Base-by-base conservation (phyloP, 495 filamentous ascomycete species). In the Penicillium waksmanii region DNA sequence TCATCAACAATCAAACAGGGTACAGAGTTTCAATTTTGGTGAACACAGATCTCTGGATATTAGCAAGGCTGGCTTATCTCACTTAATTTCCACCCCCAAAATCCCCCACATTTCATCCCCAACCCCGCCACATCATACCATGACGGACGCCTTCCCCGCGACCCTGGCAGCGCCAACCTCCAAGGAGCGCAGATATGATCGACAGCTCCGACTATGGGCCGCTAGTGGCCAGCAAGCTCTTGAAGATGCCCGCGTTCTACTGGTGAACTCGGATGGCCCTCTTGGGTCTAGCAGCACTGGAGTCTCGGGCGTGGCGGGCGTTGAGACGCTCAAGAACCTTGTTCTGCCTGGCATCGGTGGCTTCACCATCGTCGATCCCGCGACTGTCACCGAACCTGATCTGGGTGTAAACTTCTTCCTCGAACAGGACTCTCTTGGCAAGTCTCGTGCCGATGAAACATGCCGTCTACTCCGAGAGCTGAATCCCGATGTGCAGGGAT, bases 381-480 rank as follows among this genome's bases (percentile, higher is more conserved):
- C 85, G 1, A 72, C 78, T 10, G 93, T 99, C 18, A 81, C 78
- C 0, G 91, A 97, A 60, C 79, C 84, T 11, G 96, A 99, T 66
- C 73, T 98, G 43, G 95, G 95, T 3, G 89, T 96, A 56, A 98
- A 98, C 74, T 99, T 99, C 82, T 98, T 99, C 62, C 78, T 98
- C 10, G 91, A 96, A 60, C 85, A 90, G 62, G 77, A 82, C 21
- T 88, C 86, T 55, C 66, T 97, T 47, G 93, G 93, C 17, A 87
- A 85, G 66, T 85, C 87, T n/a, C 85, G 96, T 61, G 89, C 95
- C 10, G 86, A 91, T 67, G 84, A 89, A 63, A 86, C 87, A 35
- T 89, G 89, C 53, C 86, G 84, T 56, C 78, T 93, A 48, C 75
- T 99, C 54, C 81, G 84, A 64, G 95, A 99, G 77, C 77, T 99